Evolutionary conservation across 352 stramenopile species (phyloP).

Genomic region (Phytophthora pseudosyringae): DNA sequence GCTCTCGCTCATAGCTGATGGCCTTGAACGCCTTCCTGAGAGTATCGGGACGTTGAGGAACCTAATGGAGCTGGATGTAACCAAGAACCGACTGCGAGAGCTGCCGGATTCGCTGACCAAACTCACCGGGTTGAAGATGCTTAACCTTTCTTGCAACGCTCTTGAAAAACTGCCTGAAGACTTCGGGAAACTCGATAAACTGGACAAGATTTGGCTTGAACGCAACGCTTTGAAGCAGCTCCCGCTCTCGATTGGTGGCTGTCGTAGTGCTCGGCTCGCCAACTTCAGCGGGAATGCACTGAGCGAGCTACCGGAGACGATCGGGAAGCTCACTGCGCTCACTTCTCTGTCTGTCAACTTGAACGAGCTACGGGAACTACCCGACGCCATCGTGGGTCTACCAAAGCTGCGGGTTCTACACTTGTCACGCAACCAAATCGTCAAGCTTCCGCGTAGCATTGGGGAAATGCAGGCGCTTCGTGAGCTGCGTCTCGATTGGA

Average conservation of each 20-base stretch:
- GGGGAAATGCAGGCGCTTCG: slow-evolving; percentile 51
- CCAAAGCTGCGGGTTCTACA: slow-evolving; percentile 47
- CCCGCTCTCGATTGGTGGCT: slow-evolving; percentile 51
- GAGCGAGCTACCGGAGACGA: slow-evolving; percentile 39
- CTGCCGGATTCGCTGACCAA: slow-evolving; percentile 57
- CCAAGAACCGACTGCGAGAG: slow-evolving; percentile 57
- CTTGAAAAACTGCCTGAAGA: slow-evolving; percentile 51
- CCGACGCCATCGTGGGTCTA: slow-evolving; percentile 45
- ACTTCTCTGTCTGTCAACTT: slow-evolving; percentile 56
- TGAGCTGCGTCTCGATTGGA: slow-evolving; percentile 72
- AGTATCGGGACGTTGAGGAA: slow-evolving; percentile 43
- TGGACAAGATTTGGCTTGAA: slow-evolving; percentile 61
- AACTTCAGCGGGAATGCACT: slow-evolving; percentile 61
- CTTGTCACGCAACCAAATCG: slow-evolving; percentile 56
- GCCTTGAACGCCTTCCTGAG: slow-evolving; percentile 52
- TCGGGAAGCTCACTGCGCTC: slow-evolving; percentile 51
- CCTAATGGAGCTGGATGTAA: slow-evolving; percentile 63
- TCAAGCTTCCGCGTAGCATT: slow-evolving; percentile 51
- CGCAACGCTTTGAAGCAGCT: slow-evolving; percentile 53
- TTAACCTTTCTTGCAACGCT: slow-evolving; percentile 64
- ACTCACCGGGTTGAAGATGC: slow-evolving; percentile 36
- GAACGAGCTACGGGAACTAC: slow-evolving; percentile 55
- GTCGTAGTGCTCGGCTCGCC: slow-evolving; percentile 31
- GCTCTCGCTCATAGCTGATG: slow-evolving; percentile 58
- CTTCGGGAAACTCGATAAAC: slow-evolving; percentile 43